phyloP scores from a whole-genome alignment of 108 stramenopile genomes.

The Pseudonitzschia delicatissima region DNA sequence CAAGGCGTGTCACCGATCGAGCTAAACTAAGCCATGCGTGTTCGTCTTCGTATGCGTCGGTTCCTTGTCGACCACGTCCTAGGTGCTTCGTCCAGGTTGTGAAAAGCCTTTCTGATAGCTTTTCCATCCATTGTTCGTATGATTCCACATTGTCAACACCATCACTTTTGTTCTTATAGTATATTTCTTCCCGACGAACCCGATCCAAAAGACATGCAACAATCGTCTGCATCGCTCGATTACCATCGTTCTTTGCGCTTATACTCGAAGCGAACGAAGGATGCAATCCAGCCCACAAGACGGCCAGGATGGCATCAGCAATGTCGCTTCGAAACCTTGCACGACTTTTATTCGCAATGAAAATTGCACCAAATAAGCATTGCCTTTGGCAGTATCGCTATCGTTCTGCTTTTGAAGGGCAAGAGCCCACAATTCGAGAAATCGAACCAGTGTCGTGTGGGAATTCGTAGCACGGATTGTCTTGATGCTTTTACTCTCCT shows the following conservation, averaged over 20 bases:
- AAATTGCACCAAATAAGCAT: background rate
- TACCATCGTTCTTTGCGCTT: background rate
- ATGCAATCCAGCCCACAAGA: constrained; percentile 9
- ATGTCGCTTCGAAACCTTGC: background rate
- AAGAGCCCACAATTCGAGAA: constrained; percentile 8
- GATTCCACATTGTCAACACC: background rate
- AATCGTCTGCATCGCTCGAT: background rate
- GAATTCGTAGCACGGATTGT: background rate
- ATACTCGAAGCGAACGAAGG: constrained; percentile 2
- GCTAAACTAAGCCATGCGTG: constrained; percentile 1
- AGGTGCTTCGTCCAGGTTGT: constrained; percentile 1
- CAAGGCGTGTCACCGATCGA: background rate
- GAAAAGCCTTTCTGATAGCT: background rate
- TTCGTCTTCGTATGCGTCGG: constrained; percentile 6
- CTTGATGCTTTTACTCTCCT: background rate
- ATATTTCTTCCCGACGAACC: background rate
- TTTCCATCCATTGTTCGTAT: background rate
- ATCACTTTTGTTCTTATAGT: background rate
- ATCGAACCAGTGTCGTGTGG: background rate
- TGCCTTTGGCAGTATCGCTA: background rate
- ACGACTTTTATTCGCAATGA: background rate
- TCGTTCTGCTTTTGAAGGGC: constrained; percentile 16
- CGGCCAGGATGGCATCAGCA: constrained; percentile 2
- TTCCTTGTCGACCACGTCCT: background rate
- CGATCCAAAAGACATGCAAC: background rate